These are phyloP conservation scores for Sorghum bicolor DNA, from an alignment of 176 grass and related monocot genomes.

Conservation along the genomic window Sorghum_bicolor_NCBIv3 NC_012878.2:55526001-55526500, in stretches of 20 bases:
- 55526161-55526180: not conserved
- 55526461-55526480: not conserved
- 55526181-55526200: not conserved
- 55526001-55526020: not conserved
- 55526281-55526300: conserved; percentile 35
- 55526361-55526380: not conserved
- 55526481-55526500: not conserved
- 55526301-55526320: conserved; percentile 6
- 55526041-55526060: not conserved
- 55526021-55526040: not conserved
- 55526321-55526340: not conserved
- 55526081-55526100: not conserved
- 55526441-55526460: not conserved
- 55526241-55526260: not conserved
- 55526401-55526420: not conserved
- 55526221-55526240: not conserved
- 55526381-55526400: conserved; percentile 30
- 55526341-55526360: not conserved
- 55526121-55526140: not conserved
- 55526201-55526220: not conserved
- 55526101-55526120: not conserved
- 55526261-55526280: conserved; percentile 13
- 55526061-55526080: not conserved
- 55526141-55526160: not conserved
- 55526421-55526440: not conserved